These are phyloP conservation scores for Backusella morwellensis DNA, from an alignment of 192 early-diverging fungal species.

Conservation along the genomic window DNA sequence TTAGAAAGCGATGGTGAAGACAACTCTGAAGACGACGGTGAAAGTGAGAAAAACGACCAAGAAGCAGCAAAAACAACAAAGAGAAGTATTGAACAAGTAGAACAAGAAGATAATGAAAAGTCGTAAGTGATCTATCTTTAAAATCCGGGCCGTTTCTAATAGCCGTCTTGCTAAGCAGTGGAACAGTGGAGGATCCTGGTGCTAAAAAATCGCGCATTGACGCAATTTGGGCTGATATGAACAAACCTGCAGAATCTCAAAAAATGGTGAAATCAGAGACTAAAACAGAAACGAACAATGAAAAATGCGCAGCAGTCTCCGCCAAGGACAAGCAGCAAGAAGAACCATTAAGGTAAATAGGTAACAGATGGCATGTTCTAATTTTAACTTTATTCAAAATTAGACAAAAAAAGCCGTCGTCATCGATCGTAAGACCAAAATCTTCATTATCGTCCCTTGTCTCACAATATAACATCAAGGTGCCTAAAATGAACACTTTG, in stretches of 20 bases:
- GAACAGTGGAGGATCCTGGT: neutral
- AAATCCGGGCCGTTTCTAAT: neutral
- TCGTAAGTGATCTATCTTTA: neutral
- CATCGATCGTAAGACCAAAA: conserved; percentile 28
- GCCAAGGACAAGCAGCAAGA: neutral
- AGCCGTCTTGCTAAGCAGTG: neutral
- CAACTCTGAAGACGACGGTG: conserved; percentile 1
- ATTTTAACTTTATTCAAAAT: neutral
- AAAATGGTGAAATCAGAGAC: neutral
- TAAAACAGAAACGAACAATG: conserved; percentile 5
- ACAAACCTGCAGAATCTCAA: conserved; percentile 17
- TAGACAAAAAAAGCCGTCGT: conserved; percentile 7
- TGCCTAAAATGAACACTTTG: conserved; percentile 63
- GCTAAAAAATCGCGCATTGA: conserved; percentile 41
- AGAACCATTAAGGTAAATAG: neutral
- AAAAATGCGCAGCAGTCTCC: neutral
- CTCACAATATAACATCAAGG: conserved; percentile 45
- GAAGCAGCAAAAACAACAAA: neutral
- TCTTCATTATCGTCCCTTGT: conserved; percentile 29
- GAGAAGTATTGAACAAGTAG: neutral
- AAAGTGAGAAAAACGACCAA: conserved; percentile 17
- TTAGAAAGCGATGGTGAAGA: neutral
- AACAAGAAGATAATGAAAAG: neutral
- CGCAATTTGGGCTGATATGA: conserved; percentile 59
- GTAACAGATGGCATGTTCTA: neutral